phyloP scores from a whole-genome alignment of 768 basidiomycete species.

The Pulveroboletus frians region DNA sequence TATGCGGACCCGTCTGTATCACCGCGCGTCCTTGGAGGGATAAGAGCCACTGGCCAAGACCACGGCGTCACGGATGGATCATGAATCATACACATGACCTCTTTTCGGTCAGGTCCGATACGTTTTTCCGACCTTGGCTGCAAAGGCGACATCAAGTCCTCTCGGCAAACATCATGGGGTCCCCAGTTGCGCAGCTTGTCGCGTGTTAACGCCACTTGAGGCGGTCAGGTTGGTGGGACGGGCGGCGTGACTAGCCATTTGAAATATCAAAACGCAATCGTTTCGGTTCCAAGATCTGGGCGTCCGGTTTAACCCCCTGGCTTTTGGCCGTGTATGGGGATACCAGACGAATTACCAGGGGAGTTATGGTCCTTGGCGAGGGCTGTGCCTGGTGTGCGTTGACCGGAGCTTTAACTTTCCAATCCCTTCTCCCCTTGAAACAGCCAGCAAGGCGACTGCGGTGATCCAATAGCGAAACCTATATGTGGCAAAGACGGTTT shows the following conservation, averaged over 20 bases:
- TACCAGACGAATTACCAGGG: neutral
- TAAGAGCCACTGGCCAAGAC: neutral
- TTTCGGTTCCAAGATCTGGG: constrained; percentile 1
- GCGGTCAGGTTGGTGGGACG: no score
- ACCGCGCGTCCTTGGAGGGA: neutral
- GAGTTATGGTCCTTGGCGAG: neutral
- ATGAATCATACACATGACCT: neutral
- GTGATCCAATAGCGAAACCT: neutral
- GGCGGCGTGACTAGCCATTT: constrained; percentile 2
- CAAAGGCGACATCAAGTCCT: neutral
- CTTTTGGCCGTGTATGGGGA: neutral
- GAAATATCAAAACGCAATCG: constrained; percentile 19
- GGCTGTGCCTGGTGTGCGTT: neutral
- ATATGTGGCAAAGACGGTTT: neutral
- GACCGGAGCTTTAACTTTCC: constrained; percentile 9
- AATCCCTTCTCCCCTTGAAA: neutral
- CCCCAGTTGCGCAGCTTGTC: neutral
- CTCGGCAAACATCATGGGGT: neutral
- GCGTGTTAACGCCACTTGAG: neutral
- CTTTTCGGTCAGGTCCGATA: no score
- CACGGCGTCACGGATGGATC: neutral
- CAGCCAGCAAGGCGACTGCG: neutral
- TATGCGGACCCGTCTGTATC: neutral
- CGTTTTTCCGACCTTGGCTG: neutral
- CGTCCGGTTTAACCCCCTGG: neutral